Conservation (phyloP, 139 green algal species). For the Marvania coccoides region DNA sequence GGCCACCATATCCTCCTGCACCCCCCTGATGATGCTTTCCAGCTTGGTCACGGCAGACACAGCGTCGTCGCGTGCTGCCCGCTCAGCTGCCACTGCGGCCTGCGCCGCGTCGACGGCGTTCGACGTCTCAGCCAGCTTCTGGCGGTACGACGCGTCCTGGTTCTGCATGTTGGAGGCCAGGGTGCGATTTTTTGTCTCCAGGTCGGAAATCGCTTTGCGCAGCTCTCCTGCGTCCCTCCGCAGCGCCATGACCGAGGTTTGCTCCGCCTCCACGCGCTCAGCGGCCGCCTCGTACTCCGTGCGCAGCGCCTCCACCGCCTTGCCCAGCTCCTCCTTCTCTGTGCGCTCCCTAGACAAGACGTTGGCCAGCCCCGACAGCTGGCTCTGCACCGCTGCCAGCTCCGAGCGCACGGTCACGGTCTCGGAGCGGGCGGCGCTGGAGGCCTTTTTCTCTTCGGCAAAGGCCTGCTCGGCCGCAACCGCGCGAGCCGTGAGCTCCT, state of each 20-base stretch:
- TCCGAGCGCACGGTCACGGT: constrained; percentile 24
- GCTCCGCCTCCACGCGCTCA: constrained; percentile 34
- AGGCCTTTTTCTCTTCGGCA: constrained; percentile 6
- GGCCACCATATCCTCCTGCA: constrained; percentile 33
- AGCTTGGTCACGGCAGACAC: constrained; percentile 34
- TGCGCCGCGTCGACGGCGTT: not conserved
- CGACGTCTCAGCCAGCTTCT: constrained; percentile 6
- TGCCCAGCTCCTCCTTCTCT: constrained; percentile 27
- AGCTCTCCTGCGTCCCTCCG: constrained; percentile 15
- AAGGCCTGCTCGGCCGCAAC: constrained; percentile 12
- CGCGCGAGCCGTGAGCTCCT: not conserved
- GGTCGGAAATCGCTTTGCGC: constrained; percentile 12
- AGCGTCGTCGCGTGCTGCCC: constrained; percentile 20
- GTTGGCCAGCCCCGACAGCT: constrained; percentile 17
- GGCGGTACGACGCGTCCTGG: constrained; percentile 3
- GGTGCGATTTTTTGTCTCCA: constrained; percentile 21
- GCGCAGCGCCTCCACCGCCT: constrained; percentile 17
- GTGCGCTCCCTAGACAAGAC: constrained; percentile 12
- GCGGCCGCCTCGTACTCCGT: constrained; percentile 21
- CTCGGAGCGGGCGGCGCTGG: constrained; percentile 18
- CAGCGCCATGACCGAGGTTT: constrained; percentile 20
- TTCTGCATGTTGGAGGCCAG: constrained; percentile 18
- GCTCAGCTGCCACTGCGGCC: constrained; percentile 8
- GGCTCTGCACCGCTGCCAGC: constrained; percentile 18
- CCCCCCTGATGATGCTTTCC: constrained; percentile 19